These are phyloP conservation scores for Theileria parva DNA, from an alignment of 169 alveolate species.

Conservation along the genomic window DNA sequence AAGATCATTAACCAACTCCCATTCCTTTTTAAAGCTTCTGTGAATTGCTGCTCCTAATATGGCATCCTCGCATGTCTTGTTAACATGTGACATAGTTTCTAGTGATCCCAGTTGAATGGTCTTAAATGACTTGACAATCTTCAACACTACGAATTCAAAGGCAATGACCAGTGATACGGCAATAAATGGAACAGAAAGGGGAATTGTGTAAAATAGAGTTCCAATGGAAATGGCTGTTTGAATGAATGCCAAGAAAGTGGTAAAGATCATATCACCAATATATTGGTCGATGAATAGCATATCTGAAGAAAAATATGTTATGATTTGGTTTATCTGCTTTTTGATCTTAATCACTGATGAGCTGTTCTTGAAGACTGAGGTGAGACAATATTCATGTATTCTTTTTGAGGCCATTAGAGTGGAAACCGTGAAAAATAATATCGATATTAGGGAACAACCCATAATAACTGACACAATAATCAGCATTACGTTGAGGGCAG, in stretches of 20 bases:
- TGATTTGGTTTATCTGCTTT: slow-evolving; percentile 18
- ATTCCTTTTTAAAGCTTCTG: slow-evolving; percentile 48
- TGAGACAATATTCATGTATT: slow-evolving; percentile 17
- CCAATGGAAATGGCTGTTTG: slow-evolving; percentile 8
- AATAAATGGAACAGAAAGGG: slow-evolving; percentile 24
- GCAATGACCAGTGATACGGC: background rate
- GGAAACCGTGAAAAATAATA: background rate
- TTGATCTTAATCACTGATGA: slow-evolving; percentile 14
- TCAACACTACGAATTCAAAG: background rate
- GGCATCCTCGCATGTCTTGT: slow-evolving; percentile 33
- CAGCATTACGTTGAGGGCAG: background rate
- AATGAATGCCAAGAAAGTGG: slow-evolving; percentile 11
- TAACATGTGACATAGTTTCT: slow-evolving; percentile 23
- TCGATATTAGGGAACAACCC: background rate
- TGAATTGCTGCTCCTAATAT: slow-evolving; percentile 38
- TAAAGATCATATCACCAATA: slow-evolving; percentile 17
- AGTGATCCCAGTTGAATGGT: slow-evolving; percentile 17
- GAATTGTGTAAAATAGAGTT: slow-evolving; percentile 35
- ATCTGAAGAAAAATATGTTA: slow-evolving; percentile 28
- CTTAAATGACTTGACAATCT: slow-evolving; percentile 25
- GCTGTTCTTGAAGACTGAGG: slow-evolving; percentile 33
- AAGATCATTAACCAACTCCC: slow-evolving; percentile 2
- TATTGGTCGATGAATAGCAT: slow-evolving; percentile 34
- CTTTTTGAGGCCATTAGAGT: slow-evolving; percentile 26
- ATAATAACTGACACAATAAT: background rate